Evolutionary conservation across 148 eudicot species (phyloP), one percentile per base, ranked within the genome.

Genomic region (Agrostemma githago): DNA sequence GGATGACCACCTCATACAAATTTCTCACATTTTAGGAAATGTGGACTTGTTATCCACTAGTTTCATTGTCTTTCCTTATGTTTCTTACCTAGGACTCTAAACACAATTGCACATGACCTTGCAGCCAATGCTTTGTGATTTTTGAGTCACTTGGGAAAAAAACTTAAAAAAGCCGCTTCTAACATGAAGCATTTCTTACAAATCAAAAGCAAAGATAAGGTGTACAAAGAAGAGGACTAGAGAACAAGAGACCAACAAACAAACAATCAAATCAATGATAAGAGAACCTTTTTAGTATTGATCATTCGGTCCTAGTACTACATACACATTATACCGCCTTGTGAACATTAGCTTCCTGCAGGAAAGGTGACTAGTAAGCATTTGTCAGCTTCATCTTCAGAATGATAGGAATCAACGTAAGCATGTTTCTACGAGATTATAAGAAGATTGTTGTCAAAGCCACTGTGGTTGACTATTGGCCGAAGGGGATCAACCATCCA

Each of bases 401-500:
- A 21, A n/a, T 40, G 61, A 54, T 19, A 17, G 59, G 12, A 19
- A 70, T 43, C 66, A 38, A 20, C 15, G 17, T 54, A 48, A 37
- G 66, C 42, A 51, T n/a, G 12, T 39, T 42, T 80, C 79, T 26
- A 86, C 8, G 83, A 54, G 67, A 95, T 58, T 15, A 83, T 83
- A 39, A 90, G 85, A 81, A 90, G 85, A 76, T 92, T 92, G 66
- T 95, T 95, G 75, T 92, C 84, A 44, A 84, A 69, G n/a, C 96
- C 92, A 20, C 63, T 71, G 80, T 85, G 82, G 76, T 71, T 65
- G 20, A 85, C 88, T 5, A 85, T 83, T n/a, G 97, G 96, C 3
- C 96, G 92, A 71, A 90, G 82, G 48, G 94, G 99, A 81, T 95
- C 97, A 51, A 88, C 77, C 72, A 69, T 89, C 99, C 99, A 95